These are phyloP conservation scores for Neurospora sp. DNA, from an alignment of 495 filamentous ascomycete species.

Conservation along the genomic window DNA sequence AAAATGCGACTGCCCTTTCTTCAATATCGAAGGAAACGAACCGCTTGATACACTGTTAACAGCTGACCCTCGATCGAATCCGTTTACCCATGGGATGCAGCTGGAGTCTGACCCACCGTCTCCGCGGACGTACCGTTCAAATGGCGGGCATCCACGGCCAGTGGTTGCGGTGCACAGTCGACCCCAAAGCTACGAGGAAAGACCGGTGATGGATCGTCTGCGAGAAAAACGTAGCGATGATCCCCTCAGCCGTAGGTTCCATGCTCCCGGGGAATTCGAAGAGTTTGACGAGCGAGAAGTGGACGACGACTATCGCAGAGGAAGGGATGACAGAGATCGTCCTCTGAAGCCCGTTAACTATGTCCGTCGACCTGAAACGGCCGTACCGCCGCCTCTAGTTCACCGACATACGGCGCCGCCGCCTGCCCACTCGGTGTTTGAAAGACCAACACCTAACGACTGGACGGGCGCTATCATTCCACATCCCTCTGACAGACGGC, in stretches of 20 bases:
- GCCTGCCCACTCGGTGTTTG: slow-evolving; percentile 19
- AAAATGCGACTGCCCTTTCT: slow-evolving; percentile 70
- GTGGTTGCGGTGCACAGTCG: slow-evolving; percentile 18
- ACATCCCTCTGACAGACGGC: slow-evolving; percentile 9
- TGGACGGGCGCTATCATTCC: slow-evolving; percentile 8
- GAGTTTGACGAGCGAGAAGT: slow-evolving; percentile 32
- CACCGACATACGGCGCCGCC: slow-evolving; percentile 17
- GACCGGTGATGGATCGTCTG: slow-evolving; percentile 36
- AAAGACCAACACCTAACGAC: slow-evolving; percentile 15
- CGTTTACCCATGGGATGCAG: slow-evolving; percentile 6
- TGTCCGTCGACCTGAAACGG: slow-evolving; percentile 29
- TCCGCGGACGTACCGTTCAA: slow-evolving; percentile 19
- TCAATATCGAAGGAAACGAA: slow-evolving; percentile 58
- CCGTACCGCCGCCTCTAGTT: slow-evolving; percentile 23
- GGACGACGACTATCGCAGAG: slow-evolving; percentile 11
- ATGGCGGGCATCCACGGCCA: slow-evolving; percentile 6
- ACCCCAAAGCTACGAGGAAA: slow-evolving; percentile 41
- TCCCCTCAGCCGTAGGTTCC: slow-evolving; percentile 43
- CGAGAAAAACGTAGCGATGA: slow-evolving; percentile 47
- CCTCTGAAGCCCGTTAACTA: slow-evolving; percentile 33
- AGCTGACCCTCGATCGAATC: slow-evolving; percentile 11
- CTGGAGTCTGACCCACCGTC: slow-evolving; percentile 13
- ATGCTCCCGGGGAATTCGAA: slow-evolving; percentile 26
- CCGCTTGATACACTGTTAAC: slow-evolving; percentile 29
- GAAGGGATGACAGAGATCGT: slow-evolving; percentile 14